Evolutionary conservation across 441 rosid genomes (phyloP), one percentile per base, ranked within the genome.

Genomic region (Daphne laureola): DNA sequence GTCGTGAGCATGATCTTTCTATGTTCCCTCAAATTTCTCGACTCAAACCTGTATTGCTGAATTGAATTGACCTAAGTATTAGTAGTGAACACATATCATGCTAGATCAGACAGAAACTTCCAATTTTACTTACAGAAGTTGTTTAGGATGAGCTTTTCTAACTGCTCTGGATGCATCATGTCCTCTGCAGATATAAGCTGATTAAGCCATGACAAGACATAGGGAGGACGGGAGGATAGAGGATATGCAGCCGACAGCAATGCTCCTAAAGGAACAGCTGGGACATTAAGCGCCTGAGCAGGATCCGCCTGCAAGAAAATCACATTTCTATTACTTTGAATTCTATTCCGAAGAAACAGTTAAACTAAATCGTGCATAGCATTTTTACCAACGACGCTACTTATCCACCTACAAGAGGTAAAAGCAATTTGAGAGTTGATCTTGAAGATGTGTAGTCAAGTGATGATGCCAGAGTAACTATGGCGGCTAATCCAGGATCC

Each of bases 81-180:
- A 5, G 11, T 31, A 31, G 38, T 9, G 9, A 31, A 31, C 8
- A 8, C 11, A 31, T 27, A 27, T 31, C 38, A 31, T 31, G 11
- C 38, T 31, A 31, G 38, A 8, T 31, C 38, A 31, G 38, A 31
- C 4, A 31, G 11, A 31, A 31, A 9, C 25, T 7, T 36, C 51
- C 17, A 17, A 6, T 16, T 52, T 49, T 46, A 78, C 96, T 89
- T 73, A 92, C 98, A 88, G 50, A 92, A 92, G 77, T 86, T 92
- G 74, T 86, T 92, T 75, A 92, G 57, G 69, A 92, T 72, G 25
- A 92, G 98, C 84, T 86, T 92, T 67, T 92, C 75, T 55, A 92
- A 70, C 79, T 79, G 44, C 63, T 89, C 97, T 14, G 96, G 96
- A 72, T 84, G 96, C 98, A 92, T 92, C 98, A 92, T 92, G 78